Conservation (phyloP, 179 eudicot species). For the Spergularia azorica region DNA sequence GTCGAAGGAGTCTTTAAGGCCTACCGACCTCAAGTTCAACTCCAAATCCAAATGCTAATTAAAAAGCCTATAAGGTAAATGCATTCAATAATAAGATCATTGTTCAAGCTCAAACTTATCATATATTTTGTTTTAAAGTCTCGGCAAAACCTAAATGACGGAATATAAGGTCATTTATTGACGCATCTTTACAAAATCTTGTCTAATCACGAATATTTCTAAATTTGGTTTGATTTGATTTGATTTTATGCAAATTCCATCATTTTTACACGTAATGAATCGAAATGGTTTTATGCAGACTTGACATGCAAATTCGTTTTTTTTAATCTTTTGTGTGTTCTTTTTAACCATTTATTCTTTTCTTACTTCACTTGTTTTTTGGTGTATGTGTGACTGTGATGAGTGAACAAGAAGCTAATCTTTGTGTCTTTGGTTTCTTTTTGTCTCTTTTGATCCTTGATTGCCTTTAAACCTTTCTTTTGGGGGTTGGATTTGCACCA, state of each 20-base stretch:
- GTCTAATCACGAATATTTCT: not conserved
- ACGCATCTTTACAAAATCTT: not conserved
- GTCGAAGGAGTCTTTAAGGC: no score
- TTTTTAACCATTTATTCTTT: not conserved
- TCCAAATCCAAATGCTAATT: no score
- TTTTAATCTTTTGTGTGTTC: not conserved
- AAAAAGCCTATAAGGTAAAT: no score
- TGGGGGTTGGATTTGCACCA: not conserved
- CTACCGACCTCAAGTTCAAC: no score
- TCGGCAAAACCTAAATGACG: no score
- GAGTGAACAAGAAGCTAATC: not conserved
- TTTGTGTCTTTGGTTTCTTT: not conserved
- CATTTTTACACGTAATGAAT: no score
- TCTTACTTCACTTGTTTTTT: not conserved
- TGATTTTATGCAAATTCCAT: not conserved
- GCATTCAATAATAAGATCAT: no score
- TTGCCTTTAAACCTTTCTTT: constrained; percentile 15
- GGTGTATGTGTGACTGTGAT: constrained; percentile 6
- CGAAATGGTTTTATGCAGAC: not conserved
- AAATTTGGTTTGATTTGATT: not conserved
- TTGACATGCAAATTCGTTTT: not conserved
- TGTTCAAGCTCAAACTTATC: no score
- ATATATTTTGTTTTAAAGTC: no score
- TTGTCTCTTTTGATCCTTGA: not conserved
- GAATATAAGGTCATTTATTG: no score